Base-by-base conservation (phyloP, 2,329 filamentous ascomycete species). In the Cephalotrichum gorgonifer region DNA sequence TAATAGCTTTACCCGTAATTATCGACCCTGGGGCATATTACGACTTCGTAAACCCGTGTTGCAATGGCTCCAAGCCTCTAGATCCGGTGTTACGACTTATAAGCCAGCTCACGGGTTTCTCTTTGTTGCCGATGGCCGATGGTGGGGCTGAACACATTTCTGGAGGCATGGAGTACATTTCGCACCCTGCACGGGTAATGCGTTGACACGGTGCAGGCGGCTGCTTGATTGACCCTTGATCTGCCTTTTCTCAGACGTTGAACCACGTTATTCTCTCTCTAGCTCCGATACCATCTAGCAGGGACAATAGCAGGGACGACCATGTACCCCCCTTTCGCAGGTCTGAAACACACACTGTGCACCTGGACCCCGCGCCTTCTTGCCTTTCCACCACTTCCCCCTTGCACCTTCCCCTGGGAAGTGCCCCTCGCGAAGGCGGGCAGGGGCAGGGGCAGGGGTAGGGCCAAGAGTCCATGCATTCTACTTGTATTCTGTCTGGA, bases 301-400 rank as follows among this genome's bases (percentile, higher is more conserved):
- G n/a, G n/a, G n/a, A n/a, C n/a, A n/a, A n/a, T n/a, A 27, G 38
- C 15, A 20, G 17, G 17, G 17, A 22, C n/a, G 43, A 43, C 41
- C 47, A 15, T 42, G 25, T 31, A 9, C 35, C 23, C 6, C 7
- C 17, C 43, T 26, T 26, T 17, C 11, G 6, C 26, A 7, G 15
- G n/a, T 15, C 28, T 49, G 47, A 49, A 49, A 49, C 47, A 38
- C 41, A 33, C 47, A 49, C 47, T 49, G 47, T 49, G 41, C 41
- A 6, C 9, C 7, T 30, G 11, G 23, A 30, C 41, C 46, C 47
- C 47, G 14, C 45, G 28, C 47, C 39, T 49, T 48, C 39, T 25
- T 31, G 12, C 35, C 46, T 30, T 49, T 20, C 41, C 17, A 17
- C 11, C n/a, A 20, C 14, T 15, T 14, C n/a, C 30, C 22, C 33